Evolutionary conservation across 1,139 yeast species (phyloP), one percentile per base, ranked within the genome.

Genomic region (Magnusiomyces ingens): DNA sequence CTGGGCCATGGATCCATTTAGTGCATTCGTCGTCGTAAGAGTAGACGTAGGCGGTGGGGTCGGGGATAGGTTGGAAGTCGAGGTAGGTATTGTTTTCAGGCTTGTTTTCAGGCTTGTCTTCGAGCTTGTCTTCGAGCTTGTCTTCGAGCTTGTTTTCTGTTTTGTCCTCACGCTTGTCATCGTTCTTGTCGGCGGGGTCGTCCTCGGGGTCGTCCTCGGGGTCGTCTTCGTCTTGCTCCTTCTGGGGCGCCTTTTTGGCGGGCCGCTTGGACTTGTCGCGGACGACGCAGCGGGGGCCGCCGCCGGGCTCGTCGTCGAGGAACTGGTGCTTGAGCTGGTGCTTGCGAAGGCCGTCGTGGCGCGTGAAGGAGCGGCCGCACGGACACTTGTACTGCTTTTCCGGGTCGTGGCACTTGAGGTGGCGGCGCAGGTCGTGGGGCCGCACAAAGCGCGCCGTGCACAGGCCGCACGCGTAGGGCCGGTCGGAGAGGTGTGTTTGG

Each of bases 361-460:
- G 76, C 4, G 94, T 84, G 71, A 93, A 94, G 58, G 84, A 85
- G 70, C 90, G 91, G 18, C 98, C 97, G 71, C 99, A 94, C 0
- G 85, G 85, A 69, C 99, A 94, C 48, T 74, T 75, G 62, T 79
- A 84, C 45, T 84, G 81, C 58, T 85, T 81, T 56, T 85, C 91
- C 8, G 64, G 69, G 57, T 81, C 77, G 65, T 94, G 99, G 19
- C 93, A 88, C 67, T 89, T 90, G 57, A 82, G 82, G 65, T 94
- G 99, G 57, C 99, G 79, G 56, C 90, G 81, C 62, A 94, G 75
- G 70, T 94, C 99, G 67, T 94, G 99, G 60, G 94, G 96, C 48
- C 95, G 75, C 15, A 87, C 95, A 70, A 87, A 87, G 50, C 83
- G 76, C 59, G 87, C 84, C 5, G 71, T 70, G 62, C 84, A 80